Conservation (phyloP, 768 basidiomycete species). For the Trametes villosa region DNA sequence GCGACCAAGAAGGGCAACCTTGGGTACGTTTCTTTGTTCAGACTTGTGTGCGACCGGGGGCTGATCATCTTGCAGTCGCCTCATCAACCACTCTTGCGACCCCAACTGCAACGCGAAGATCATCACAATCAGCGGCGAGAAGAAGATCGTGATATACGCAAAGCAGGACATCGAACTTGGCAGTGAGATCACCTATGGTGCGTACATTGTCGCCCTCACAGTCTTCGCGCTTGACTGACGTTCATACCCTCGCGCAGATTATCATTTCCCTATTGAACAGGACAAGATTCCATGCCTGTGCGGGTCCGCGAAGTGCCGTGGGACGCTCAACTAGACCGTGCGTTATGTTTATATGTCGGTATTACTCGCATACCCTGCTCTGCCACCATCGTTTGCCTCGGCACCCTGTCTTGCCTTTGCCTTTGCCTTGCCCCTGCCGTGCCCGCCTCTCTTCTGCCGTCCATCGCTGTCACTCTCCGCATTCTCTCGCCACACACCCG, state of each 20-base stretch:
- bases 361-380: conserved; percentile 29
- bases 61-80: conserved; percentile 59
- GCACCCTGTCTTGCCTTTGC: too few species aligned
- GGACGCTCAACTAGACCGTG: conserved; percentile 85
- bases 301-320: conserved; percentile 89
- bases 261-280: conserved; percentile 99
- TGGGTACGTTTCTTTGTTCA: conserved; percentile 78
- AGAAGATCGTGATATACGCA: conserved; percentile 99
- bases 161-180: conserved; percentile 95
- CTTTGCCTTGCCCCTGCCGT: too few species aligned
- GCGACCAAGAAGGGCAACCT: conserved; percentile 99
- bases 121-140: conserved; percentile 88
- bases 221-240: conserved; percentile 3
- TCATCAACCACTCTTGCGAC: conserved; percentile 99
- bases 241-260: conserved; percentile 57
- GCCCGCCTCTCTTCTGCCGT: conserved; percentile 5
- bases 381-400: conserved; percentile 19
- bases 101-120: conserved; percentile 93
- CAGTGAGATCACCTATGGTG: conserved; percentile 97
- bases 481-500: conserved; percentile 20
- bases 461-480: conserved; percentile 22
- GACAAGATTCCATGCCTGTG: conserved; percentile 96
- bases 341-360: conserved; percentile 26
- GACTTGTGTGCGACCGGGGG: too few species aligned
- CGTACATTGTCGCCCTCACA: conserved; percentile 33